Base-by-base conservation (phyloP, 176 grass and related monocot genomes). In the Stipa capillata region DNA sequence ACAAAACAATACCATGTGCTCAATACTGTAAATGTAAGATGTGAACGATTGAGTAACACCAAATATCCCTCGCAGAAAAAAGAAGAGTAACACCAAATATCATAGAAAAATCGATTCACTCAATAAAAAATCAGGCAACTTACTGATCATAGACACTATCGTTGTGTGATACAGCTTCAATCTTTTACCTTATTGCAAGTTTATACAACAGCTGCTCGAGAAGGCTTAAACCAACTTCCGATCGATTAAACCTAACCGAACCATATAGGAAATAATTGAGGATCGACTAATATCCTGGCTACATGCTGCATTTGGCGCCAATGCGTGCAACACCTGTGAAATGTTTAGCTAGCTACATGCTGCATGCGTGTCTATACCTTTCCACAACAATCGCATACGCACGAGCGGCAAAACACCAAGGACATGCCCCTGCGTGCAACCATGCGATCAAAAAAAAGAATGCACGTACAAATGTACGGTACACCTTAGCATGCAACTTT, bases 331-430 rank as follows among this genome's bases (percentile, higher is more conserved):
- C 69, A 39, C 11, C 5, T 6, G 58, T 51, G 61, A 69, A 81
- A 60, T n/a, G 45, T 63, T 28, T 73, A 44, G 15, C 77, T 72
- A 65, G 44, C 27, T 72, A 72, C 54, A 13, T 66, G 41, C 51
- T 0, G 15, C 6, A 50, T n/a, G 50, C 69, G 21, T 52, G 43
- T 28, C 6, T 28, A 78, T 25, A 14, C 40, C 17, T 68, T 55
- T 45, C 40, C n/a, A 16, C n/a, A 63, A 78, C 72, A 13, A 87
- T 83, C 65, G 61, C 85, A 28, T 64, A n/a, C n/a, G 36, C 51
- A 18, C 13, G 42, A 7, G 33, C 24, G 17, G 78, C 18, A 15
- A 18, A 25, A 41, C 70, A 47, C 2, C 35, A 14, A 44, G 55
- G 55, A 17, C 56, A 41, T 44, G 53, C 28, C 58, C 9, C 11